Evolutionary conservation across 495 filamentous ascomycete species (phyloP).

Genomic region (Lindgomyces ingoldianus): DNA sequence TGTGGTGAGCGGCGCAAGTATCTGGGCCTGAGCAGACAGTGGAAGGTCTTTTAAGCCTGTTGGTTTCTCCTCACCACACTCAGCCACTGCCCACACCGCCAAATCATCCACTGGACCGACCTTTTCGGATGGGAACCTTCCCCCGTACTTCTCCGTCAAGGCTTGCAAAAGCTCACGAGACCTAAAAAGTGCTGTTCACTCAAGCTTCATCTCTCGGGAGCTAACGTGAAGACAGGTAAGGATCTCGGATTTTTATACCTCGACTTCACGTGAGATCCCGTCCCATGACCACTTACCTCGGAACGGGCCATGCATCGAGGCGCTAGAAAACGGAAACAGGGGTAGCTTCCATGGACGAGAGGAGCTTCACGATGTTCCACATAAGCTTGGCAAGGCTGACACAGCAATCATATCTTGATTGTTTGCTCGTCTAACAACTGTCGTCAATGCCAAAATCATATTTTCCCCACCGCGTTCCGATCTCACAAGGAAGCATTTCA

Average conservation of each 20-base stretch:
- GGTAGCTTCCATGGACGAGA: background rate
- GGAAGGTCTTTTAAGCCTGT: too few relatives aligned
- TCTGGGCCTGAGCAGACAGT: too few relatives aligned
- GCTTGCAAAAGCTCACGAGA: background rate
- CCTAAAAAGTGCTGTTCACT: background rate
- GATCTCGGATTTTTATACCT: background rate
- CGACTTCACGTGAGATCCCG: background rate
- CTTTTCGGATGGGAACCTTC: background rate
- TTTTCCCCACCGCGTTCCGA: background rate
- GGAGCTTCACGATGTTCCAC: background rate
- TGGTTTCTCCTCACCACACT: background rate
- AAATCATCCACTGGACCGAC: too few relatives aligned
- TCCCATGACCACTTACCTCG: background rate
- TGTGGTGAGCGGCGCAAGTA: too few relatives aligned
- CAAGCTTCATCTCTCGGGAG: background rate
- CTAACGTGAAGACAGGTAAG: background rate
- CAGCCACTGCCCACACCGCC: too few relatives aligned
- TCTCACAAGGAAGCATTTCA: background rate
- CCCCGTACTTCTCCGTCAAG: background rate
- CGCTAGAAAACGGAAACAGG: slow-evolving; percentile 8
- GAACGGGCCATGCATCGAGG: background rate
- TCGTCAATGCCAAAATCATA: slow-evolving; percentile 1
- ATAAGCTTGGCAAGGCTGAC: background rate
- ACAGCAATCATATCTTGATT: background rate
- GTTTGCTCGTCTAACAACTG: background rate